phyloP scores from a whole-genome alignment of 495 filamentous ascomycete genomes.

The Penicillium atrosanguineum region DNA sequence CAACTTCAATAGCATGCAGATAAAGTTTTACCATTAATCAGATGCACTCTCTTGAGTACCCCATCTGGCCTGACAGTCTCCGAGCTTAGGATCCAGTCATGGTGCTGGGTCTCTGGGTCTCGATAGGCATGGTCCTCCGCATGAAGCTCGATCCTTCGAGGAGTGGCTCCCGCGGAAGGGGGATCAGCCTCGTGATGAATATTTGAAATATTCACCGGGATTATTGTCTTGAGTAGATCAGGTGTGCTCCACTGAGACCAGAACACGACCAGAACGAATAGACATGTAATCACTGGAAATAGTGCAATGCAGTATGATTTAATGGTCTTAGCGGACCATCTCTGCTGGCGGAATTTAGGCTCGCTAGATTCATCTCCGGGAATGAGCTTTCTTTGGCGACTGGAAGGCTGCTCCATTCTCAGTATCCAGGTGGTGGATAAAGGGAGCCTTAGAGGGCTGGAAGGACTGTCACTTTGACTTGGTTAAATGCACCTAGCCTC shows the following conservation, averaged over 20 bases:
- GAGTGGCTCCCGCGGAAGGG: not conserved
- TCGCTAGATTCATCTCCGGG: not conserved
- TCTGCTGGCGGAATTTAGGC: not conserved
- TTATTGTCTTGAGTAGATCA: not conserved
- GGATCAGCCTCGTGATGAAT: not conserved
- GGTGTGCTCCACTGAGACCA: not conserved
- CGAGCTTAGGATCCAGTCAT: slow-evolving; percentile 35
- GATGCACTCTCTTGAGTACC: slow-evolving; percentile 37
- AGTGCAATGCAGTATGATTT: not conserved
- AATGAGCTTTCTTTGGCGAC: not conserved
- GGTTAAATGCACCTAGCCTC: not conserved
- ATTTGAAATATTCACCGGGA: not conserved
- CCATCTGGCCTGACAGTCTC: slow-evolving; percentile 39
- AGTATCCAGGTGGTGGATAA: not conserved
- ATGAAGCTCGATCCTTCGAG: slow-evolving; percentile 33
- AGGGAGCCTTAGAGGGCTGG: not conserved
- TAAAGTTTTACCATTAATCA: slow-evolving; percentile 33
- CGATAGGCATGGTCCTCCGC: slow-evolving; percentile 41
- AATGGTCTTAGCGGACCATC: not conserved
- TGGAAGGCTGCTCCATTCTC: not conserved
- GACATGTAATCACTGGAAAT: not conserved
- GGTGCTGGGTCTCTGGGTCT: slow-evolving; percentile 26
- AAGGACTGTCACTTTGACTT: not conserved
- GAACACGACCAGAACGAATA: not conserved
- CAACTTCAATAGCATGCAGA: not conserved